Evolutionary conservation across 2,329 filamentous ascomycete species (phyloP).

Genomic region (Davidsoniella neocaledoniae): DNA sequence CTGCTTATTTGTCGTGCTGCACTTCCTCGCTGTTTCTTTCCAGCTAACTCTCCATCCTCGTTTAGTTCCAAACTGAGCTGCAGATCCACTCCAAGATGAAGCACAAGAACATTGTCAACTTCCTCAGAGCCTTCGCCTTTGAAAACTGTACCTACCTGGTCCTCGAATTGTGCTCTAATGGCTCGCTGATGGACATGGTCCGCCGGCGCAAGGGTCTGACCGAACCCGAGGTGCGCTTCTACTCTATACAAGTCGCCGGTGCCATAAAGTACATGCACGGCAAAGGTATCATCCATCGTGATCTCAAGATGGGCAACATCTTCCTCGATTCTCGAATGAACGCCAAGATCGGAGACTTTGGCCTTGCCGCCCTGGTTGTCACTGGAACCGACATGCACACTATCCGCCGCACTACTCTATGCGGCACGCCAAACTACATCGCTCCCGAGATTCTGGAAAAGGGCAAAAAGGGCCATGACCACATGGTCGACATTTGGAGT

Average conservation of each 20-base stretch:
- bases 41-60: constrained; percentile 13
- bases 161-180: constrained; percentile 85
- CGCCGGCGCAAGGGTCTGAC: constrained; percentile 81
- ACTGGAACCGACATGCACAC: constrained; percentile 81
- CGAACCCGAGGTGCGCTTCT: constrained; percentile 84
- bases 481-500: constrained; percentile 98
- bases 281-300: constrained; percentile 88
- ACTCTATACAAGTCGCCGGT: constrained; percentile 85
- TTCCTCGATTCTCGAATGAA: constrained; percentile 94
- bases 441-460: constrained; percentile 92
- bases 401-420: constrained; percentile 76
- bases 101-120: constrained; percentile 90
- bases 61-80: constrained; percentile 60
- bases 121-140: constrained; percentile 85
- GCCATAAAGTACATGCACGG: constrained; percentile 97
- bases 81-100: constrained; percentile 98
- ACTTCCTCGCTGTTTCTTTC: background rate
- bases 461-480: constrained; percentile 84
- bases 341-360: constrained; percentile 95
- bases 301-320: constrained; percentile 95
- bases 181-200: constrained; percentile 94
- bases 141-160: constrained; percentile 82
- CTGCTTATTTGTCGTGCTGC: background rate
- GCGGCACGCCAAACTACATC: constrained; percentile 96
- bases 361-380: constrained; percentile 76